These are phyloP conservation scores for Chytriomyces hyalinus DNA, from an alignment of 192 early-diverging fungal species.

Conservation along the genomic window DNA sequence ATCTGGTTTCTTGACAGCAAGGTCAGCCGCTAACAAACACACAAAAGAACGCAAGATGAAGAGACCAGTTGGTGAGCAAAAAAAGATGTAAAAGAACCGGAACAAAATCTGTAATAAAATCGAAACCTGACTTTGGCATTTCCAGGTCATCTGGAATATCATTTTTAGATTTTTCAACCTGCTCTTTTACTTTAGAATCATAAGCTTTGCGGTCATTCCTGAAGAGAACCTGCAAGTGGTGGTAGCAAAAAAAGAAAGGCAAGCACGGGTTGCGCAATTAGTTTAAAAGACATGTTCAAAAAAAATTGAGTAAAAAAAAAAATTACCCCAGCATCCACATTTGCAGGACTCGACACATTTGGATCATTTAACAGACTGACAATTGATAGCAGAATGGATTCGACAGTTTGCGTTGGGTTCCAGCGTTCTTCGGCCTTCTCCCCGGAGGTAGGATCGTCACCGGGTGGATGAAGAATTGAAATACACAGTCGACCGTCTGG, in stretches of 20 bases:
- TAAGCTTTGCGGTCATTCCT: constrained; percentile 50
- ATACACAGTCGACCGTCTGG: constrained; percentile 62
- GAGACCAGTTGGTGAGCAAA: background rate
- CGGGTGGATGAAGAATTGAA: constrained; percentile 66
- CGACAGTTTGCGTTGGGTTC: constrained; percentile 77
- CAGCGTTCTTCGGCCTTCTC: constrained; percentile 78
- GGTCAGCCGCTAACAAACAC: constrained; percentile 42
- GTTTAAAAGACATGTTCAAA: background rate
- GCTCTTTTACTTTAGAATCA: constrained; percentile 46
- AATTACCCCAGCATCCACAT: constrained; percentile 63
- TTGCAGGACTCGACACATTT: constrained; percentile 60
- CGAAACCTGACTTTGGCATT: constrained; percentile 53
- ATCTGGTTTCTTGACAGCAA: constrained; percentile 40
- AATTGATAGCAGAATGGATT: constrained; percentile 59
- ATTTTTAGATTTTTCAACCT: constrained; percentile 57
- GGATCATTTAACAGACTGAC: constrained; percentile 62
- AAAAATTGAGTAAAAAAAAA: background rate
- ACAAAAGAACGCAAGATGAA: background rate
- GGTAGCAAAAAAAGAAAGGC: background rate
- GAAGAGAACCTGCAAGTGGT: constrained; percentile 44
- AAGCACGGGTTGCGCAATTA: constrained; percentile 15
- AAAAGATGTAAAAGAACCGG: background rate
- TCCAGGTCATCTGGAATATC: constrained; percentile 59
- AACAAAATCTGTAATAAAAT: background rate
- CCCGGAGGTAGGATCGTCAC: constrained; percentile 66